These are phyloP conservation scores for Eimeria maxima DNA, from an alignment of 169 alveolate genomes.

Conservation along the genomic window DNA sequence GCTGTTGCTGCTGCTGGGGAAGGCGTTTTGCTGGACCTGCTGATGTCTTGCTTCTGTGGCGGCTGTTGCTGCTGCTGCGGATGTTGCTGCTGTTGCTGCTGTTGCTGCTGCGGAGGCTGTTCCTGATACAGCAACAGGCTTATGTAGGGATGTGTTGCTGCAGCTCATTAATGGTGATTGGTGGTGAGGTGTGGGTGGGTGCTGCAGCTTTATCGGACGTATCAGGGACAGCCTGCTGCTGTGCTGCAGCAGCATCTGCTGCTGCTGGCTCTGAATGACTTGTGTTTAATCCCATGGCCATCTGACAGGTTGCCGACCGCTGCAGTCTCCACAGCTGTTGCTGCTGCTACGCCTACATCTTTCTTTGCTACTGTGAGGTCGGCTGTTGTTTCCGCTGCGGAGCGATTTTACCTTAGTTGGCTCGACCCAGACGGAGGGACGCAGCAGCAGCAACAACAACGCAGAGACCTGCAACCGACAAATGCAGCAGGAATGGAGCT, in stretches of 20 bases:
- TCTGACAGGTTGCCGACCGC: conserved; percentile 33
- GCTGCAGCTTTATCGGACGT: not conserved
- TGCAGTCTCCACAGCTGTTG: conserved; percentile 12
- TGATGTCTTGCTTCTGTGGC: not conserved
- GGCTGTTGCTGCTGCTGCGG: not conserved
- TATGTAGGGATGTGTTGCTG: no score
- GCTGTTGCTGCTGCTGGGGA: not conserved
- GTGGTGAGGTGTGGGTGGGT: not conserved
- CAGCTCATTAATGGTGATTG: not conserved
- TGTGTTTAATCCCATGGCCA: conserved; percentile 14
- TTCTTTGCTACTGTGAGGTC: not conserved
- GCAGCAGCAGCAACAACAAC: not conserved
- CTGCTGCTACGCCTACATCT: not conserved
- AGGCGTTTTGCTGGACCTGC: not conserved
- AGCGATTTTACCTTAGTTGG: not conserved
- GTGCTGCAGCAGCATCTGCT: conserved; percentile 5
- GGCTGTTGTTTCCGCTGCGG: not conserved
- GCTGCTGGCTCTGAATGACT: conserved; percentile 15
- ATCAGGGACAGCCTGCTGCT: conserved; percentile 18
- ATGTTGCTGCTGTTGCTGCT: conserved; percentile 4
- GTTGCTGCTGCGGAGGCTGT: not conserved
- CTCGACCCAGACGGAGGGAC: not conserved
- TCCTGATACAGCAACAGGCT: not conserved
- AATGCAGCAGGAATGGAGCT: not conserved
- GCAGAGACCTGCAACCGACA: not conserved